These are phyloP conservation scores for Physocladia obscura DNA, from an alignment of 192 early-diverging fungal genomes.

Conservation along the genomic window DNA sequence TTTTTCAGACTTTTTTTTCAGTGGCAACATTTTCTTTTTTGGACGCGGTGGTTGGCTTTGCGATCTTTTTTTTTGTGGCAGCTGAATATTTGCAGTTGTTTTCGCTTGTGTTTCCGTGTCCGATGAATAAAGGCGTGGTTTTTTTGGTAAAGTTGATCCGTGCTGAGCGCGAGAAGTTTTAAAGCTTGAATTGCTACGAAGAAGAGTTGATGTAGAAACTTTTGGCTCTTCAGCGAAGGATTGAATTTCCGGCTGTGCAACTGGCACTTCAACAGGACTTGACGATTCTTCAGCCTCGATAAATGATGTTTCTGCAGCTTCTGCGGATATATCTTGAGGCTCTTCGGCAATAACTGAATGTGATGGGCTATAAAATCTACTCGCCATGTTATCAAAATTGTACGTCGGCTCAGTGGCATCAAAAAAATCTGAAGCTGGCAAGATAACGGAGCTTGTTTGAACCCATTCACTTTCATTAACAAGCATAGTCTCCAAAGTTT, in stretches of 20 bases:
- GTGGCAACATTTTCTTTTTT: not conserved
- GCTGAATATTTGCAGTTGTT: not conserved
- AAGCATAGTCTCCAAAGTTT: not conserved
- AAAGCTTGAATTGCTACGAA: too few species aligned
- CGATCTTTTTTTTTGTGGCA: not conserved
- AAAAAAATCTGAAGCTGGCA: too few species aligned
- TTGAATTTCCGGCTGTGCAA: not conserved
- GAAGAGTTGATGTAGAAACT: not conserved
- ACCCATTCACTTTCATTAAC: conserved; percentile 19
- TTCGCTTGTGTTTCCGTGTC: not conserved
- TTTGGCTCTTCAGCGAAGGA: not conserved
- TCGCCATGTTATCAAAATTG: too few species aligned
- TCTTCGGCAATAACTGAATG: too few species aligned
- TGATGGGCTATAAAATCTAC: too few species aligned
- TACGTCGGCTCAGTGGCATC: too few species aligned
- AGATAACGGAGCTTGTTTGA: not conserved
- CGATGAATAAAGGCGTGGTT: not conserved
- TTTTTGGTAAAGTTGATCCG: not conserved
- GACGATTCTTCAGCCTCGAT: too few species aligned
- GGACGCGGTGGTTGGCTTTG: not conserved
- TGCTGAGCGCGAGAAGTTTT: not conserved
- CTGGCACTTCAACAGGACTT: not conserved
- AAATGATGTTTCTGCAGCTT: too few species aligned
- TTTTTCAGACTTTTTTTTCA: too few species aligned
- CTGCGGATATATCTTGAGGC: too few species aligned